Evolutionary conservation across 371 early-diverging fungal genomes (phyloP).

Genomic region (Circinella umbellata): DNA sequence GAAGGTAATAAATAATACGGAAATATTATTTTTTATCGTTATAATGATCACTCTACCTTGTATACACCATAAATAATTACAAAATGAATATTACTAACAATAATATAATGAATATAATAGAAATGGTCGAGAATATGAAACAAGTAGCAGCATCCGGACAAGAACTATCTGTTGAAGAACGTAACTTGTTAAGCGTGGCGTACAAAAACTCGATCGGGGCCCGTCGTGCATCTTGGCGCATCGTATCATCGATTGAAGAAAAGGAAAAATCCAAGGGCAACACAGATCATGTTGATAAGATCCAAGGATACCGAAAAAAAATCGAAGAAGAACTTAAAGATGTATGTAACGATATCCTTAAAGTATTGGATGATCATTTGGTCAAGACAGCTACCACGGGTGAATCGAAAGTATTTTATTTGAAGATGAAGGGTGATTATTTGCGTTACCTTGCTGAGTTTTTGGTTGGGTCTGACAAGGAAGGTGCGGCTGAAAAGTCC

Average conservation of each 20-base stretch:
- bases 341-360: slow-evolving; percentile 95
- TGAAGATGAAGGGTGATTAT: slow-evolving; percentile 99
- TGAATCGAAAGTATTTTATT: slow-evolving; percentile 98
- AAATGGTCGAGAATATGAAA: slow-evolving; percentile 97
- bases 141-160: slow-evolving; percentile 65
- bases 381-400: slow-evolving; percentile 85
- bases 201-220: slow-evolving; percentile 99
- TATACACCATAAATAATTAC: no score
- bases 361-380: slow-evolving; percentile 88
- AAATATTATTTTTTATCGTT: background rate
- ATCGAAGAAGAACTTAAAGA: slow-evolving; percentile 95
- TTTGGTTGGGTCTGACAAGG: slow-evolving; percentile 83
- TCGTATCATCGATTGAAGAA: slow-evolving; percentile 98
- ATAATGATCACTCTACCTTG: no score
- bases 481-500: slow-evolving; percentile 86
- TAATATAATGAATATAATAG: slow-evolving; percentile 54
- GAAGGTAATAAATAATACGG: slow-evolving; percentile 57
- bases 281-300: slow-evolving; percentile 82
- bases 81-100: background rate
- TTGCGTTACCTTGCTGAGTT: slow-evolving; percentile 99
- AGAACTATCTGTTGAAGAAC: slow-evolving; percentile 95
- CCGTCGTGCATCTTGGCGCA: slow-evolving; percentile 99
- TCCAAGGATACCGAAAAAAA: slow-evolving; percentile 89
- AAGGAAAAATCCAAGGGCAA: slow-evolving; percentile 97
- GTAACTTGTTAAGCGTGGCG: slow-evolving; percentile 98